Evolutionary conservation across 2,329 filamentous ascomycete genomes (phyloP), one percentile per base, ranked within the genome.

Genomic region (Xylariaceae sp.): DNA sequence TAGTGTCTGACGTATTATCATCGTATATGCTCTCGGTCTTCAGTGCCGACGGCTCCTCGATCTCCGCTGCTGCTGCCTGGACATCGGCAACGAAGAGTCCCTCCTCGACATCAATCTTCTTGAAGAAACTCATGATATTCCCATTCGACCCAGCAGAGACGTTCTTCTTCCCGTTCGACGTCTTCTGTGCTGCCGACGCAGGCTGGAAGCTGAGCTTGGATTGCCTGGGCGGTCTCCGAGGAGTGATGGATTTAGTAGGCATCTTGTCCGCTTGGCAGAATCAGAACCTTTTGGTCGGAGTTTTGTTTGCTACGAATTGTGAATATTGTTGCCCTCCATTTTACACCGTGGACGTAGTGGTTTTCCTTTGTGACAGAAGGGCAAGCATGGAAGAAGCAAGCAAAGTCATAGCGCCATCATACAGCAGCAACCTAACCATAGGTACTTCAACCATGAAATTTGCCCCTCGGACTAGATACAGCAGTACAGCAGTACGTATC

Each of bases 101-200:
- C 46, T 82, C 71, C 40, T 73, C 65, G 36, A 74, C 73, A 27
- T 77, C 73, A 0, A 76, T 69, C 55, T 86, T 88, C 54, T 84
- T 80, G 57, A 88, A 88, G 59, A 87, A 88, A 47, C 64, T 86
- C 11, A 87, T 63, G 21, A 88, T 87, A 47, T 80, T 87, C 5
- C 70, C 87, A 47, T 80, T 88, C 5, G 70, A 68, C 51, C 85
- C 86, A 1, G 66, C 50, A 3, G 65, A n/a, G n/a, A n/a, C 54
- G 35, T 61, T 65, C 48, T 62, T 56, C 45, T 54, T 60, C 11
- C 48, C 47, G 15, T 45, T 44, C 0, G 51, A 37, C 9, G 50
- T 53, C 39, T 55, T 56, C 26, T n/a, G 44, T 40, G 14, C 36
- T 47, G 29, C 46, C 41, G n/a, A 36, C 7, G 21, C 21, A 14